These are phyloP conservation scores for Eragrostis curvula DNA, from an alignment of 176 grass and related monocot genomes.

Conservation along the genomic window DNA sequence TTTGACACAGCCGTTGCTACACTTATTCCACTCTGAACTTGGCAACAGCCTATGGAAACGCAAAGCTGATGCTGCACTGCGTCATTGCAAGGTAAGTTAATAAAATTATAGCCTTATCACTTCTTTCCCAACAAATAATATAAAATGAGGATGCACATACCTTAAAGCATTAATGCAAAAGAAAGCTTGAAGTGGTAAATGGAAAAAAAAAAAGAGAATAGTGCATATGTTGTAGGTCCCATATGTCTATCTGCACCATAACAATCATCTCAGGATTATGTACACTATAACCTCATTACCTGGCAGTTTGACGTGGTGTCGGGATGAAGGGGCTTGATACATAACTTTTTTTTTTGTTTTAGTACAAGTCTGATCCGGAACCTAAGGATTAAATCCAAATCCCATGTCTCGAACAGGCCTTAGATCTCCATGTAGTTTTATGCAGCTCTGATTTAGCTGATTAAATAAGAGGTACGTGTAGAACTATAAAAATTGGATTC, in stretches of 20 bases:
- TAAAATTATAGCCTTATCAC: neutral
- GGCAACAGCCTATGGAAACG: slow-evolving; percentile 95
- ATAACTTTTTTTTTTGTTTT: neutral
- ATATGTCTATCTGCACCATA: neutral
- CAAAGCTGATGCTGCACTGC: slow-evolving; percentile 77
- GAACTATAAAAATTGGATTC: neutral
- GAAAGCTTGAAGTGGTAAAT: neutral
- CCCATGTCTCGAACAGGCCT: neutral
- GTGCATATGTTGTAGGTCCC: slow-evolving; percentile 4
- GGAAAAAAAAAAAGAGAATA: neutral
- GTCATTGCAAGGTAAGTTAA: slow-evolving; percentile 71
- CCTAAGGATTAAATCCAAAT: neutral
- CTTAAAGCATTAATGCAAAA: neutral
- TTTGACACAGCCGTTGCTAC: slow-evolving; percentile 73
- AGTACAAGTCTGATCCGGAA: neutral
- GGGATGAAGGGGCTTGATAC: neutral
- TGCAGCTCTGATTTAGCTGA: neutral
- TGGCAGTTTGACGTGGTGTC: slow-evolving; percentile 6
- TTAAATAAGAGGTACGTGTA: neutral
- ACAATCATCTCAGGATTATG: neutral
- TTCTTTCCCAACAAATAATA: slow-evolving; percentile 3
- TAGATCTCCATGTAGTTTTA: neutral
- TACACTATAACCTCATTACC: neutral
- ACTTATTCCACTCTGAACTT: slow-evolving; percentile 93
- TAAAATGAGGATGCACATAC: neutral